These are phyloP conservation scores for Pseudognaphalium luteoalbum DNA, from an alignment of 129 eudicot genomes.

Conservation along the genomic window DNA sequence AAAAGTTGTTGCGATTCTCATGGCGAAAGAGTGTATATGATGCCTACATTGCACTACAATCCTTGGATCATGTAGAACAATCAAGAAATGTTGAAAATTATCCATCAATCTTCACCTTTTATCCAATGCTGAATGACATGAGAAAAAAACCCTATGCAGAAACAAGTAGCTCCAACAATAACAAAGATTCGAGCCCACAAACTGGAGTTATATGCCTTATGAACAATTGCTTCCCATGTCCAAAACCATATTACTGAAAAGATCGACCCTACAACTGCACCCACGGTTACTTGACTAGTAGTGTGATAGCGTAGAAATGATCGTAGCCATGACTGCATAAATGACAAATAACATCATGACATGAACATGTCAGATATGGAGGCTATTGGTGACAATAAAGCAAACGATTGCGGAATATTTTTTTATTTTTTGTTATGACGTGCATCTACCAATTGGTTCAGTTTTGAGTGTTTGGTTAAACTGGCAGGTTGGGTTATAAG, in stretches of 20 bases:
- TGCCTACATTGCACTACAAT: background rate
- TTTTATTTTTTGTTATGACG: background rate
- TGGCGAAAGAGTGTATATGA: background rate
- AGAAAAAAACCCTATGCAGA: conserved; percentile 35
- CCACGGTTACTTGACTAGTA: conserved; percentile 67
- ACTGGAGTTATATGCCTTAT: conserved; percentile 45
- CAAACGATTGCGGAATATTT: background rate
- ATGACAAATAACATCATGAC: background rate
- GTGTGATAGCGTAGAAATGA: conserved; percentile 62
- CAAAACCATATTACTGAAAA: conserved; percentile 66
- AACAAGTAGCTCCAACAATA: conserved; percentile 37
- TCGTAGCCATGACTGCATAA: conserved; percentile 85
- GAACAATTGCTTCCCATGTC: conserved; percentile 57
- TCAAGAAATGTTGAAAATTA: background rate
- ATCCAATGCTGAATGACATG: conserved; percentile 41
- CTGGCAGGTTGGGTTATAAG: background rate
- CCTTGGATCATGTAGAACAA: background rate
- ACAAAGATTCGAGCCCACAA: conserved; percentile 55
- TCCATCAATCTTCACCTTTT: conserved; percentile 28
- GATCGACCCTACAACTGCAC: conserved; percentile 56
- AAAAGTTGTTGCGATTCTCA: background rate
- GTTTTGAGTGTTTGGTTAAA: background rate
- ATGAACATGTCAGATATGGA: background rate
- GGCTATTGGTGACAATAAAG: background rate
- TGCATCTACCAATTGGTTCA: background rate